Evolutionary conservation across 169 alveolate genomes (phyloP).

Genomic region (Eimeria maxima): DNA sequence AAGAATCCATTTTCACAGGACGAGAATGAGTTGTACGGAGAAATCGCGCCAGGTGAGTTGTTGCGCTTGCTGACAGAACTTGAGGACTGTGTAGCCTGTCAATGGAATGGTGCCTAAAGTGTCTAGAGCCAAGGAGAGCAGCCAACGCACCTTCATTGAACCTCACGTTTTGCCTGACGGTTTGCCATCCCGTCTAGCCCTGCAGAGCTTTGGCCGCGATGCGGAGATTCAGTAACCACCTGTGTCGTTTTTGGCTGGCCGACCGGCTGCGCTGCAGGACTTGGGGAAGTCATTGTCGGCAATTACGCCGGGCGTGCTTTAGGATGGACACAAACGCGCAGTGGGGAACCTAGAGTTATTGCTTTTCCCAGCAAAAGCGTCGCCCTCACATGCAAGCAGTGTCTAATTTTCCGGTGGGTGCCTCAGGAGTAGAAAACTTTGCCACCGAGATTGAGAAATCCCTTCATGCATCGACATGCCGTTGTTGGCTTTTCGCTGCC

Average conservation of each 20-base stretch:
- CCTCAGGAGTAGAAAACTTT: not conserved
- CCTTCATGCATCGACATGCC: not conserved
- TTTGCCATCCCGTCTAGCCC: not conserved
- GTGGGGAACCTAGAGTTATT: conserved; percentile 84
- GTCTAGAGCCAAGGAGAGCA: not conserved
- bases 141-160: not conserved
- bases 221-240: not conserved
- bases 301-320: conserved; percentile 93
- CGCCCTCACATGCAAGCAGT: conserved; percentile 84
- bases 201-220: not conserved
- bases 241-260: not conserved
- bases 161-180: not conserved
- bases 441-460: not conserved
- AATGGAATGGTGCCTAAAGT: not conserved
- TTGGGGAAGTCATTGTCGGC: conserved; percentile 89
- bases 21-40: conserved; percentile 92
- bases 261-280: conserved; percentile 49
- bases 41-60: conserved; percentile 91
- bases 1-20: conserved; percentile 92
- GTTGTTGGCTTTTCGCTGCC: conserved; percentile 70
- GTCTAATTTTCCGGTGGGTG: conserved; percentile 85
- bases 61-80: not conserved
- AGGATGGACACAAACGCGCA: conserved; percentile 89
- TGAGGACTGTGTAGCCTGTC: not conserved
- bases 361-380: conserved; percentile 89